A percentile compares a stretch with the other conserved stretches of the same genome.
phyloP scores from a whole-genome alignment of 164 flowering plant species.

The Stephania yunnanensis region DNA sequence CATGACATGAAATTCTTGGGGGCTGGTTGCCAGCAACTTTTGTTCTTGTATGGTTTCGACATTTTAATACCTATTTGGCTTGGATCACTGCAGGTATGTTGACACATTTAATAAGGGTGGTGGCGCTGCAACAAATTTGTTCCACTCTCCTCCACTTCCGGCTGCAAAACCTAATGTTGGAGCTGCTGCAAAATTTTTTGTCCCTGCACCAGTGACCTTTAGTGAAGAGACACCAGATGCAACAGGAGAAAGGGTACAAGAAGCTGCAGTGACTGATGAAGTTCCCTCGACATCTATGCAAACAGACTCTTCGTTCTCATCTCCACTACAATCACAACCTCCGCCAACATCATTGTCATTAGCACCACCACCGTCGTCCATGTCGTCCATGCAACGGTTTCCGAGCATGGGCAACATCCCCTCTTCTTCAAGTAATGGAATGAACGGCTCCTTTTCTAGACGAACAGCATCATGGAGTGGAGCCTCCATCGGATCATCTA shows the following conservation, averaged over 20 bases:
- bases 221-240: slow-evolving; percentile 33
- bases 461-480: slow-evolving; percentile 90
- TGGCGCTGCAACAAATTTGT: slow-evolving; percentile 45
- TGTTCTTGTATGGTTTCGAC: neutral
- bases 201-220: slow-evolving; percentile 50
- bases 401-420: slow-evolving; percentile 67
- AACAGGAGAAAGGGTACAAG: slow-evolving; percentile 29
- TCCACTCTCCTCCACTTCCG: slow-evolving; percentile 68
- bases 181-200: slow-evolving; percentile 55
- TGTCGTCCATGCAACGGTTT: slow-evolving; percentile 46
- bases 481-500: slow-evolving; percentile 23
- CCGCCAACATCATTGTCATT: slow-evolving; percentile 12
- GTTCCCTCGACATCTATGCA: slow-evolving; percentile 28
- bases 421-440: neutral
- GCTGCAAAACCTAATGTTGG: slow-evolving; percentile 44
- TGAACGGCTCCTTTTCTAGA: slow-evolving; percentile 33
- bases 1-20: neutral
- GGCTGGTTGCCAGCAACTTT: neutral
- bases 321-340: slow-evolving; percentile 21
- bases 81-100: slow-evolving; percentile 64
- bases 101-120: slow-evolving; percentile 90
- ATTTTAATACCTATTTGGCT: neutral
- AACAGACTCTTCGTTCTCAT: slow-evolving; percentile 25
- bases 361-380: slow-evolving; percentile 13
- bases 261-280: slow-evolving; percentile 23